A percentile compares a stretch with the other conserved stretches of the same genome.
phyloP scores from a whole-genome alignment of 2,329 filamentous ascomycete genomes.

The Hymenoscyphus repandus region DNA sequence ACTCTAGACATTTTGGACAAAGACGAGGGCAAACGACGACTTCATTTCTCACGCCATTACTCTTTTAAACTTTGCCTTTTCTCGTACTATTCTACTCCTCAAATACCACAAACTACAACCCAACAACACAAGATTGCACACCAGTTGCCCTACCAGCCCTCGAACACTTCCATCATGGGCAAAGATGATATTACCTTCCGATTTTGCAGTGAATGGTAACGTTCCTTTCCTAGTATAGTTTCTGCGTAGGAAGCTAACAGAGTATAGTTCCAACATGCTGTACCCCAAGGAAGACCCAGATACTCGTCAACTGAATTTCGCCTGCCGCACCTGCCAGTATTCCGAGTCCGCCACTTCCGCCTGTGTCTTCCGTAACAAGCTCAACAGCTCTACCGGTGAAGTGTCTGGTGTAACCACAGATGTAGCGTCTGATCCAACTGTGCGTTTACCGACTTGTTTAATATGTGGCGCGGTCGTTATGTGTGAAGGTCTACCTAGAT shows the following conservation, averaged over 20 bases:
- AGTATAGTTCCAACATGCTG: slow-evolving; percentile 79
- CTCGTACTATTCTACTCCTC: no score
- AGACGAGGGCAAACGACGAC: background rate
- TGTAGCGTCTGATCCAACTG: slow-evolving; percentile 95
- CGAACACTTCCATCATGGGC: slow-evolving; percentile 27
- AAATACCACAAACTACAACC: no score
- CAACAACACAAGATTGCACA: no score
- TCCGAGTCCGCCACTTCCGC: slow-evolving; percentile 80
- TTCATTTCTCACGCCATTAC: background rate
- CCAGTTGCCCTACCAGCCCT: no score
- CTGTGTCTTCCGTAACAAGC: slow-evolving; percentile 92
- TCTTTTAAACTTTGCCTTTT: no score
- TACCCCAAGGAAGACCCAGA: slow-evolving; percentile 93
- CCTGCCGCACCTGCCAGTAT: slow-evolving; percentile 92
- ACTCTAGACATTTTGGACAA: no score
- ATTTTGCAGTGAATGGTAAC: slow-evolving; percentile 93
- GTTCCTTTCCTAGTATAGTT: slow-evolving; percentile 10
- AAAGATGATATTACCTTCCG: slow-evolving; percentile 87
- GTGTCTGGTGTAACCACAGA: slow-evolving; percentile 97
- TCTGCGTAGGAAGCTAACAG: slow-evolving; percentile 7
- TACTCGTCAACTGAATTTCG: slow-evolving; percentile 82
- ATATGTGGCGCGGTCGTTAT: slow-evolving; percentile 41
- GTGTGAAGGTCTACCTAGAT: slow-evolving; percentile 31
- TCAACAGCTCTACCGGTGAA: slow-evolving; percentile 87
- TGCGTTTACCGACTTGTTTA: slow-evolving; percentile 60